Evolutionary conservation across 2,329 filamentous ascomycete genomes (phyloP), one percentile per base, ranked within the genome.

Genomic region (Microcyclosporella mali): DNA sequence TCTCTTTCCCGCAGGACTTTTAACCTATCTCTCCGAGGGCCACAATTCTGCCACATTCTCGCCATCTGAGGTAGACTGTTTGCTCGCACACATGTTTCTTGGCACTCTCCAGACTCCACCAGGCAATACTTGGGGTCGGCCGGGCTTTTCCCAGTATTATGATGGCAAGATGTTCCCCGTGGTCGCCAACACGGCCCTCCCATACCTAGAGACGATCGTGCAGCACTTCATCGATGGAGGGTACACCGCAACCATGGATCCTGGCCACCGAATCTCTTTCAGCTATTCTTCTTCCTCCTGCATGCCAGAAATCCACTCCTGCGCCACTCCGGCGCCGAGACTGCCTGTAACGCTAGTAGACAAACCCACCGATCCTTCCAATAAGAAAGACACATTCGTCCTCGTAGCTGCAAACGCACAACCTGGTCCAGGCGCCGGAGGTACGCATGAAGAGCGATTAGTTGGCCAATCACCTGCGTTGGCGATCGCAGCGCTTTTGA

Each of bases 371-470:
- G 46, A 48, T 10, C 38, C 39, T 2, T 36, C 41, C 29, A 15
- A 18, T 1, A 12, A n/a, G 16, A 18, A 16, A 16, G 16, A n/a
- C 11, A 17, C 11, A 15, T 45, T 34, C 31, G 34, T 48, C 2
- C 41, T 48, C 7, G 42, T 45, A 7, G 46, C 41, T 15, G 41
- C 46, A 1, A 42, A 48, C 19, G 37, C 41, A 6, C 37, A 48
- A 21, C 46, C 41, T 11, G 46, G 46, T n/a, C 46, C 46, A 4
- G 46, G 46, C 0, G 41, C 46, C 7, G 38, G 35, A 4, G 41
- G 46, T n/a, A 48, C 46, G 2, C 46, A 48, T 33, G 46, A 48
- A 40, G 46, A 45, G 19, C 35, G 42, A 10, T 33, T 49, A 6
- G 39, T 49, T 2, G 46, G 46, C 12, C 46, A 49, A 37, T 49